Conservation (phyloP, 768 basidiomycete genomes). For the Psilocybe cyanescens region DNA sequence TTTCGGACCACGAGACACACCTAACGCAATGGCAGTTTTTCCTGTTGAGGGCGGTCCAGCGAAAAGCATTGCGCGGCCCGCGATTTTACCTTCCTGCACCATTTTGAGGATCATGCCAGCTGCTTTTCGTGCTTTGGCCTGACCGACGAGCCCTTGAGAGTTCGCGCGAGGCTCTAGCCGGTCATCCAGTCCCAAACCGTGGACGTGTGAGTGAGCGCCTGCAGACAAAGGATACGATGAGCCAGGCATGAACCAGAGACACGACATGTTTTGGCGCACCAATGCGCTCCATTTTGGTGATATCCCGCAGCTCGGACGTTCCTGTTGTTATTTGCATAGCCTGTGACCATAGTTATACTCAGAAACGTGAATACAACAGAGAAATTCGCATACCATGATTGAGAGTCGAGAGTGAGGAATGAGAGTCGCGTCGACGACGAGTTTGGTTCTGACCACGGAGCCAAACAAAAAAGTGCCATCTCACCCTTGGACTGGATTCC, state of each 20-base stretch:
- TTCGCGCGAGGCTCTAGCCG: slow-evolving; percentile 87
- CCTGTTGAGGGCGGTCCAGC: slow-evolving; percentile 97
- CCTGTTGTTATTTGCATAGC: slow-evolving; percentile 79
- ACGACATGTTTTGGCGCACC: slow-evolving; percentile 44
- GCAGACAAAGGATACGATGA: slow-evolving; percentile 9
- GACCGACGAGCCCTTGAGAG: slow-evolving; percentile 97
- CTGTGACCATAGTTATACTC: slow-evolving; percentile 25
- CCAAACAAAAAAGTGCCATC: slow-evolving; percentile 25
- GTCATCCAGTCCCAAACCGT: slow-evolving; percentile 92
- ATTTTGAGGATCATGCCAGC: slow-evolving; percentile 98
- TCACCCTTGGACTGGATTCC: slow-evolving; percentile 19
- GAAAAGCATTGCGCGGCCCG: slow-evolving; percentile 95
- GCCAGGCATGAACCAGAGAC: not conserved
- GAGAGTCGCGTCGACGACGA: slow-evolving; percentile 15
- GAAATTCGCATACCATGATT: slow-evolving; percentile 23
- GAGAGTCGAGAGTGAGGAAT: slow-evolving; percentile 7
- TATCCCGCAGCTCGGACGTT: slow-evolving; percentile 80
- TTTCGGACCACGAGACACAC: slow-evolving; percentile 44
- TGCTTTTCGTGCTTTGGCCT: slow-evolving; percentile 94
- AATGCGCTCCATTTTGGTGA: slow-evolving; percentile 94
- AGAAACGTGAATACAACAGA: not conserved
- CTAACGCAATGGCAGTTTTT: slow-evolving; percentile 97
- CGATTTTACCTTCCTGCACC: slow-evolving; percentile 96
- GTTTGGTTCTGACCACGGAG: slow-evolving; percentile 18
- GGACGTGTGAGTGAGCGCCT: slow-evolving; percentile 96